phyloP scores from a whole-genome alignment of 2,329 filamentous ascomycete species.

The Ustulina deusta region DNA sequence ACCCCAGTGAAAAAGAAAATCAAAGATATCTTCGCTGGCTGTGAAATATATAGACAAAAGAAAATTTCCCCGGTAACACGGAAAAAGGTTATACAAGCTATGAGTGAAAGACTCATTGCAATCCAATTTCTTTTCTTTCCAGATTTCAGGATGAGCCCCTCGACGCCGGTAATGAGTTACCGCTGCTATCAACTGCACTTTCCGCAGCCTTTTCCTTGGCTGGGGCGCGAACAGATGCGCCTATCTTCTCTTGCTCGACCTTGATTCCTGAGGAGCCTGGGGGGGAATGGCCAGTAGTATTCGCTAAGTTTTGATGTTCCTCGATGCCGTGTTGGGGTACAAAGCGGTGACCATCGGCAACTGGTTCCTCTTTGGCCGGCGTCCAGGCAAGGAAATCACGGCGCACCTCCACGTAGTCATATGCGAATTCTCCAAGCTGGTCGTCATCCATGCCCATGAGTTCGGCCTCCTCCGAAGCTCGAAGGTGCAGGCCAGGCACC shows the following conservation, averaged over 20 bases:
- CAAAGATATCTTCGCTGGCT: constrained; percentile 28
- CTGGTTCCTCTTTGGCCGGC: constrained; percentile 75
- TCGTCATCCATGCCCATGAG: constrained; percentile 90
- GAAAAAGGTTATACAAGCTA: constrained; percentile 27
- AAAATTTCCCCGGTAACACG: constrained; percentile 12
- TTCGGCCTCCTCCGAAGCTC: constrained; percentile 84
- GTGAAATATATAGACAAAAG: constrained; percentile 24
- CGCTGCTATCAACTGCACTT: constrained; percentile 23
- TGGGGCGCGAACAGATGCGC: constrained; percentile 47
- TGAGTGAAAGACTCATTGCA: not conserved
- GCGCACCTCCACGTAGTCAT: constrained; percentile 90
- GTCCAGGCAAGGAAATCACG: constrained; percentile 91
- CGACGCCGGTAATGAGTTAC: constrained; percentile 29
- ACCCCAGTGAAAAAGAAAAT: not conserved
- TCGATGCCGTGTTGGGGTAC: constrained; percentile 79
- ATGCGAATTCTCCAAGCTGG: constrained; percentile 89
- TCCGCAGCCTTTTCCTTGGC: constrained; percentile 43
- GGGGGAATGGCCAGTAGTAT: constrained; percentile 61
- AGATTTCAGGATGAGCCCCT: constrained; percentile 27
- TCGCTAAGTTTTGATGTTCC: constrained; percentile 75
- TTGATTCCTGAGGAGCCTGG: constrained; percentile 50
- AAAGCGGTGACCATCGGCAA: constrained; percentile 66
- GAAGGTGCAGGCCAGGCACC: constrained; percentile 81
- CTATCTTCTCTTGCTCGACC: constrained; percentile 52
- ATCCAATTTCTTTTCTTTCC: not conserved